These are phyloP conservation scores for Solanum microdontum DNA, from an alignment of 257 asterid genomes.

Conservation along the genomic window DNA sequence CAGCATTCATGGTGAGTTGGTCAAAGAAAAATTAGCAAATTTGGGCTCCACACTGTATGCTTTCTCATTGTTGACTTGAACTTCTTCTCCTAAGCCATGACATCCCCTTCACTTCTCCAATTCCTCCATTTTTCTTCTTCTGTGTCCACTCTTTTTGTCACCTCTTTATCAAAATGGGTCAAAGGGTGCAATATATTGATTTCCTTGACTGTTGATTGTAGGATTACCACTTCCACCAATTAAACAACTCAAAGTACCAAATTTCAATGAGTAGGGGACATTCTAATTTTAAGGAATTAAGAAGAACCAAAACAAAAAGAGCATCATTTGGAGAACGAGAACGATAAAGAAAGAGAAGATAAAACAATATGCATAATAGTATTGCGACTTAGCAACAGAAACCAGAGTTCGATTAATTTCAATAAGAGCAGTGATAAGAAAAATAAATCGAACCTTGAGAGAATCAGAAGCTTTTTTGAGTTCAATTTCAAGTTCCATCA, in stretches of 20 bases:
- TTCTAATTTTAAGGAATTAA: neutral
- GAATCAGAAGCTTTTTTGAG: constrained; percentile 80
- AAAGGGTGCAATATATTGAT: neutral
- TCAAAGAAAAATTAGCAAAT: constrained; percentile 26
- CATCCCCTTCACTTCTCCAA: constrained; percentile 53
- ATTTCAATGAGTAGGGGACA: neutral
- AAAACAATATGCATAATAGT: neutral
- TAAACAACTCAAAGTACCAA: neutral
- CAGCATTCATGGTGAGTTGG: constrained; percentile 36
- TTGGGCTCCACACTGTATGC: constrained; percentile 53
- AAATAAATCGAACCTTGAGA: constrained; percentile 41
- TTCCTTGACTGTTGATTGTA: neutral
- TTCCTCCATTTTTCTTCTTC: constrained; percentile 31
- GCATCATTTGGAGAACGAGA: neutral
- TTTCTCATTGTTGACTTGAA: constrained; percentile 37
- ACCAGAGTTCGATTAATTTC: neutral
- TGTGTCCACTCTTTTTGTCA: constrained; percentile 39
- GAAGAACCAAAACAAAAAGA: neutral
- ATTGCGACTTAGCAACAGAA: neutral
- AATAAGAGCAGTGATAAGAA: neutral
- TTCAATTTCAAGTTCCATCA: constrained; percentile 95
- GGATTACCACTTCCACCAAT: neutral
- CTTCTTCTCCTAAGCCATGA: constrained; percentile 36
- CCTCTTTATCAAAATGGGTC: neutral
- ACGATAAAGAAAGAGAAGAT: neutral